phyloP scores from a whole-genome alignment of 768 basidiomycete genomes.

The Pisolithus marmoratus region DNA sequence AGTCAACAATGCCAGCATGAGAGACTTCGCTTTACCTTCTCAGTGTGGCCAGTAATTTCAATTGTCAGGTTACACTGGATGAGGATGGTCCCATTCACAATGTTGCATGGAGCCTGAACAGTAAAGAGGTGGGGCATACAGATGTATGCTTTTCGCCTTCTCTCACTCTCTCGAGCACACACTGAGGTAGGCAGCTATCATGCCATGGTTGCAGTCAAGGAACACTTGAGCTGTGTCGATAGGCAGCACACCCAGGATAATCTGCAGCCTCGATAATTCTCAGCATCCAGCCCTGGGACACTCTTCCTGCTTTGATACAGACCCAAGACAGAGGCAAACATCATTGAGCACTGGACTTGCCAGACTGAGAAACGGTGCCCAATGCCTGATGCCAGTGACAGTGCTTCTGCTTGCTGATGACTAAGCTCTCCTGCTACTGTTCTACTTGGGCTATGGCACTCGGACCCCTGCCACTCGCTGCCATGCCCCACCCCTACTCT shows the following conservation, averaged over 20 bases:
- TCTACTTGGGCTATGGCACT: no score
- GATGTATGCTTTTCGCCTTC: slow-evolving; percentile 56
- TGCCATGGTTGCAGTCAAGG: slow-evolving; percentile 19
- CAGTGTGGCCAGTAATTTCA: slow-evolving; percentile 88
- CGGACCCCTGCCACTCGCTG: no score
- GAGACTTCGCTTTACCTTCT: slow-evolving; percentile 94
- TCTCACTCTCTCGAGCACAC: slow-evolving; percentile 12
- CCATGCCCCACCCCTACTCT: no score
- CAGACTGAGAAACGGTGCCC: no score
- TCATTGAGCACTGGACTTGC: no score
- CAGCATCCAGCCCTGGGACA: slow-evolving; percentile 17
- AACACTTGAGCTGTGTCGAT: slow-evolving; percentile 19
- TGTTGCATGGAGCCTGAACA: slow-evolving; percentile 92
- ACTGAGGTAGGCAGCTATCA: slow-evolving; percentile 27
- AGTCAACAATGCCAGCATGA: slow-evolving; percentile 94
- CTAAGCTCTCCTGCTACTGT: no score
- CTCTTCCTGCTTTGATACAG: slow-evolving; percentile 25
- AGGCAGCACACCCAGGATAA: slow-evolving; percentile 13
- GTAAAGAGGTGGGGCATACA: slow-evolving; percentile 93
- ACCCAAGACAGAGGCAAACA: slow-evolving; percentile 39
- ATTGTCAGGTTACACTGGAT: slow-evolving; percentile 81
- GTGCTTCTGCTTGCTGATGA: no score
- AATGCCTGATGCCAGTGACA: no score
- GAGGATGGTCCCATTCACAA: slow-evolving; percentile 98
- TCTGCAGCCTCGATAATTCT: slow-evolving; percentile 25